phyloP scores from a whole-genome alignment of 441 rosid genomes.

The Populus tomentosa region DNA sequence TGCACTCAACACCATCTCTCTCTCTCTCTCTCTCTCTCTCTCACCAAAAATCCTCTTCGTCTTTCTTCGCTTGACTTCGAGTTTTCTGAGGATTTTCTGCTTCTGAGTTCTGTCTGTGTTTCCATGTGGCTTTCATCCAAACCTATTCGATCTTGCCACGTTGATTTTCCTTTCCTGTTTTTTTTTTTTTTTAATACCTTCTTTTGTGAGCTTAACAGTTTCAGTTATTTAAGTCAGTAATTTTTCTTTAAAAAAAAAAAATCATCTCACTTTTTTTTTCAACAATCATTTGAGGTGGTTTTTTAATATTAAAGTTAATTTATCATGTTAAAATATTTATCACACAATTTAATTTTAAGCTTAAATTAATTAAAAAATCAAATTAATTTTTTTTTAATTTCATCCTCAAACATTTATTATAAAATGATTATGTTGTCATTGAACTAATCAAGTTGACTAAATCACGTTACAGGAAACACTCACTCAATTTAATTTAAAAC shows the following conservation, averaged over 20 bases:
- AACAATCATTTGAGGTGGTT: too few species aligned
- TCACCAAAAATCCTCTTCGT: not conserved
- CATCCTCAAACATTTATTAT: accelerated
- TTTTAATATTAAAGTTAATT: too few species aligned
- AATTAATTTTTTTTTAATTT: too few species aligned
- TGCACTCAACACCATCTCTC: slow-evolving; percentile 64
- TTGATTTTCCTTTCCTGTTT: too few species aligned
- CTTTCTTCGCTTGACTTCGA: not conserved
- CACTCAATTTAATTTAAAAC: too few species aligned
- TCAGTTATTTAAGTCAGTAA: not conserved
- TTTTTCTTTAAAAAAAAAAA: too few species aligned
- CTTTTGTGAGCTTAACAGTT: not conserved
- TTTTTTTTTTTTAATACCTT: not conserved
- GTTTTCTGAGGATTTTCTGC: not conserved
- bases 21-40: not conserved
- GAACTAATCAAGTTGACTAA: too few species aligned
- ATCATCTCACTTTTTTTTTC: too few species aligned
- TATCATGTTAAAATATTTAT: too few species aligned
- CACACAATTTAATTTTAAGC: too few species aligned
- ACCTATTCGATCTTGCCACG: slow-evolving; percentile 4
- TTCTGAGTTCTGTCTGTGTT: not conserved
- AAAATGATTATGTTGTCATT: accelerated
- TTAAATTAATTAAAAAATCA: too few species aligned
- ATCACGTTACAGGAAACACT: accelerated
- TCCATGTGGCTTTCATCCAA: not conserved